Base-by-base conservation (phyloP, 208 protist genomes). In the Wallacemonas sp. region DNA sequence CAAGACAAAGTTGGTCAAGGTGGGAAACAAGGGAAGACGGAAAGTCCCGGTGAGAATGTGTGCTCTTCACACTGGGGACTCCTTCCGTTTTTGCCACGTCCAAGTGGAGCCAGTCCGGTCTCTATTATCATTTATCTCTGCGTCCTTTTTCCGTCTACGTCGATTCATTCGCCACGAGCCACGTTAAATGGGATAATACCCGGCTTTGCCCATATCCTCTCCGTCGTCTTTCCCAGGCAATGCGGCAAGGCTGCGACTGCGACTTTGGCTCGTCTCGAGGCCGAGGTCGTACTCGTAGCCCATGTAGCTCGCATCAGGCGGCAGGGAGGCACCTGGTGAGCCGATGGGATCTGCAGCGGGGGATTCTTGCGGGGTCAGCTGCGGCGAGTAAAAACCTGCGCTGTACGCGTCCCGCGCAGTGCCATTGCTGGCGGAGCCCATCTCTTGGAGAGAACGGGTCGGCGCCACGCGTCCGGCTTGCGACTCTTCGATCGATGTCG, bases 281-380 rank as follows among this genome's bases (percentile, higher is more conserved):
- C 56, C 59, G 5, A 53, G n/a, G 17, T 41, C 63, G 2, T 68
- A 71, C 39, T 79, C 66, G 60, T 75, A 79, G 54, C 63, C 74
- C 45, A 66, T 68, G 60, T 75, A 79, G 45, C 72, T 75, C 15
- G 62, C 61, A 1, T 63, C 68, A 8, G 62, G 45, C 17, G 63
- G 34, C 1, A 70, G 28, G 19, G 68, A 75, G 4, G 39, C 22
- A 47, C 36, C 56, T 4, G 36, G 49, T n/a, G 56, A 45, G 15
- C 15, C 24, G 12, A 34, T 58, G 21, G 60, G 38, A 14, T 33
- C 14, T 41, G 22, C 39, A 2, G 17, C 46, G 9, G 68, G 62
- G 0, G 74, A 75, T 19, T 45, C 30, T 2, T 71, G 68, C 0
- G 60, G 24, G 1, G 68, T 68, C 38, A 36, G 30, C 42, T 67